Percentiles rank a stretch among this genome's conserved stretches.
These are phyloP conservation scores for Wakefieldia striispora DNA, from an alignment of 768 basidiomycete species.

Conservation along the genomic window DNA sequence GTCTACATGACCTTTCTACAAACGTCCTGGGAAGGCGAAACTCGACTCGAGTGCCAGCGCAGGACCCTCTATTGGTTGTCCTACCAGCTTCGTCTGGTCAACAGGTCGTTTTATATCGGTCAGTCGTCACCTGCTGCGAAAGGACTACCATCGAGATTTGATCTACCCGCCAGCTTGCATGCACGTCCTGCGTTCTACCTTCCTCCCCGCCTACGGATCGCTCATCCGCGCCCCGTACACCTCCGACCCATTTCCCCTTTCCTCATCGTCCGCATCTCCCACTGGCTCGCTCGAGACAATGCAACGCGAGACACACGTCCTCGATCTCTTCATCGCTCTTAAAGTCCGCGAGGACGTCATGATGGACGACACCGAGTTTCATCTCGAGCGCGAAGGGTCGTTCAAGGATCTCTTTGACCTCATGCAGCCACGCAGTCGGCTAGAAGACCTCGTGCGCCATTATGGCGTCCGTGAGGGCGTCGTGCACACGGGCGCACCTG, in stretches of 20 bases:
- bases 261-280: constrained; percentile 26
- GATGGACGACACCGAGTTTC: constrained; percentile 69
- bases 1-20: constrained; percentile 65
- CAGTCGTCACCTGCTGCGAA: neutral
- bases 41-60: constrained; percentile 51
- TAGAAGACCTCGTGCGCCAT: constrained; percentile 68
- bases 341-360: constrained; percentile 80
- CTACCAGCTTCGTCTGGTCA: constrained; percentile 60
- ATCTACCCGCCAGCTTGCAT: constrained; percentile 54
- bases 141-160: neutral
- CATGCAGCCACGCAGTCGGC: constrained; percentile 65
- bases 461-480: constrained; percentile 42
- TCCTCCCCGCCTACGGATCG: constrained; percentile 61
- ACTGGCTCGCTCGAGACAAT: constrained; percentile 38
- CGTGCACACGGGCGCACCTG: constrained; percentile 16
- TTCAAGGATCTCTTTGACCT: constrained; percentile 81
- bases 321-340: constrained; percentile 79
- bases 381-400: constrained; percentile 70
- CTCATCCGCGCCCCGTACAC: constrained; percentile 68
- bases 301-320: constrained; percentile 71
- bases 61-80: constrained; percentile 73
- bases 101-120: constrained; percentile 68
- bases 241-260: constrained; percentile 74
- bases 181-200: constrained; percentile 76
- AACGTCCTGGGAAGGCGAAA: constrained; percentile 37